These are phyloP conservation scores for Cymbopogon flexuosus DNA, from an alignment of 202 grass and related monocot genomes.

Conservation along the genomic window DNA sequence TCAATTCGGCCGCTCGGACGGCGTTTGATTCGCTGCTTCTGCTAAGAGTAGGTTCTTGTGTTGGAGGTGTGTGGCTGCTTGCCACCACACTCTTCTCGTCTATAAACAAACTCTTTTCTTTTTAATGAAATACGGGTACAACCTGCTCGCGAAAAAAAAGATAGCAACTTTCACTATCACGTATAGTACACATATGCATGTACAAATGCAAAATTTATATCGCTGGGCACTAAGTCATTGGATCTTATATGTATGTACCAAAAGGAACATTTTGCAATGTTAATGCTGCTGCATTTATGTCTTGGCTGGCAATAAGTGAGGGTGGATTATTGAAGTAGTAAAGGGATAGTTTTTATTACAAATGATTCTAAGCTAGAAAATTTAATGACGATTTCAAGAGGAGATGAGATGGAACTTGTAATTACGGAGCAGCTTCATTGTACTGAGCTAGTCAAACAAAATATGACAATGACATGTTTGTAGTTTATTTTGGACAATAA, in stretches of 20 bases:
- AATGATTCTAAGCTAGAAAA: slow-evolving; percentile 28
- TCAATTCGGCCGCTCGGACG: too few species aligned
- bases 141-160: too few species aligned
- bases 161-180: slow-evolving; percentile 17
- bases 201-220: slow-evolving; percentile 40
- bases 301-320: slow-evolving; percentile 23
- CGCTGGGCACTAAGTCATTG: slow-evolving; percentile 19
- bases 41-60: too few species aligned
- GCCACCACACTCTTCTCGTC: too few species aligned
- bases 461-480: slow-evolving; percentile 10
- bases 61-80: too few species aligned
- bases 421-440: slow-evolving; percentile 7
- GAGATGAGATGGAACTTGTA: not conserved
- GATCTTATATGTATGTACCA: slow-evolving; percentile 27
- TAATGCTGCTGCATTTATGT: slow-evolving; percentile 32
- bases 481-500: not conserved
- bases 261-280: slow-evolving; percentile 33
- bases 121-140: too few species aligned
- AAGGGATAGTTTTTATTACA: slow-evolving; percentile 8
- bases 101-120: too few species aligned
- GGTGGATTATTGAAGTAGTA: slow-evolving; percentile 1
- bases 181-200: not conserved
- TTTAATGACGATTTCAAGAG: not conserved
- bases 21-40: too few species aligned
- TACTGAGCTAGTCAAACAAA: not conserved